Conservation (phyloP, 2,329 filamentous ascomycete species). For the Fusarium pininemorale region DNA sequence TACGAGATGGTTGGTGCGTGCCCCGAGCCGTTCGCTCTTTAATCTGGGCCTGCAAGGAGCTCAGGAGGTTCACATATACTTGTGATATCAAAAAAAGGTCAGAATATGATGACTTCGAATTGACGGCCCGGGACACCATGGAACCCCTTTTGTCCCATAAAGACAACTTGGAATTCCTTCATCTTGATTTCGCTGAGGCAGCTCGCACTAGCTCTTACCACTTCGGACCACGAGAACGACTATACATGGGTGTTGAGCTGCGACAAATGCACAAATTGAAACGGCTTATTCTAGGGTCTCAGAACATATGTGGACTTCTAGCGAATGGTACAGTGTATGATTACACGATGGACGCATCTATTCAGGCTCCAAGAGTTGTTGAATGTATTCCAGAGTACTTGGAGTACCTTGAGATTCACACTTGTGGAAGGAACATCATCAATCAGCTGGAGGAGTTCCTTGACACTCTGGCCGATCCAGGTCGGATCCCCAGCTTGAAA, state of each 20-base stretch:
- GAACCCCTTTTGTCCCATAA: not conserved
- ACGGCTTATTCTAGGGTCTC: not conserved
- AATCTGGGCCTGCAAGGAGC: accelerated
- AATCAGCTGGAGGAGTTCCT: not conserved
- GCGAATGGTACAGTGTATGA: not conserved
- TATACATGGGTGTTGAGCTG: too few relatives aligned
- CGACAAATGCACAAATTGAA: too few relatives aligned
- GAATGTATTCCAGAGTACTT: not conserved
- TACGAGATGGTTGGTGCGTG: not conserved
- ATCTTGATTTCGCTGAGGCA: not conserved
- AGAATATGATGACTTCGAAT: not conserved
- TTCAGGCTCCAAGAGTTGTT: not conserved
- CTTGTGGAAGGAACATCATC: not conserved
- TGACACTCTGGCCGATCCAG: not conserved
- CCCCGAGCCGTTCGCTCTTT: not conserved
- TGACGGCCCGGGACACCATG: not conserved
- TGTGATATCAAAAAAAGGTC: accelerated
- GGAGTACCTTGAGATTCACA: not conserved
- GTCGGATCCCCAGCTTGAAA: not conserved
- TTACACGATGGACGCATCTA: accelerated
- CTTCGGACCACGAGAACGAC: not conserved
- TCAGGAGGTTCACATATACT: not conserved
- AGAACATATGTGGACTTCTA: not conserved
- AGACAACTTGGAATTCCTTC: not conserved
- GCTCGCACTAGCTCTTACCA: accelerated